These are phyloP conservation scores for Colletotrichum coccodes DNA, from an alignment of 2,329 filamentous ascomycete species.

Conservation along the genomic window DNA sequence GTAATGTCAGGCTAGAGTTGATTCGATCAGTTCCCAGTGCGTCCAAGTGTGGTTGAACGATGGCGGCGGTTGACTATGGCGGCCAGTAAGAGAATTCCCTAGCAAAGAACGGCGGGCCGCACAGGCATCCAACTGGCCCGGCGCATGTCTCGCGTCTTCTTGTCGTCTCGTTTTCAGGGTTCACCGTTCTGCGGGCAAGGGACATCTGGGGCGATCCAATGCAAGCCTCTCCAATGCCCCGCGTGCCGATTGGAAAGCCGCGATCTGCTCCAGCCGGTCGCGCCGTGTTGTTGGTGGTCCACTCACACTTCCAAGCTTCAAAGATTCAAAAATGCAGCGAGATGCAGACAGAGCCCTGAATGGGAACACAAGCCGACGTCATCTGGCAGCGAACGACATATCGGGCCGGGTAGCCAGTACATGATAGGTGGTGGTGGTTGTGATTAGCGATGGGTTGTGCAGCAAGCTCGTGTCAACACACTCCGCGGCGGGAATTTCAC, in stretches of 20 bases:
- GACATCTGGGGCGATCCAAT: conserved; percentile 31
- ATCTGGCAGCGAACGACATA: conserved; percentile 12
- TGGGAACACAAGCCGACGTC: conserved; percentile 24
- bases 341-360: conserved; percentile 6
- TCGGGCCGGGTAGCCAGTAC: neutral
- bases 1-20: neutral
- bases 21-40: conserved; percentile 1
- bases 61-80: conserved; percentile 25
- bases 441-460: neutral
- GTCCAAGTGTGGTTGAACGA: conserved; percentile 27
- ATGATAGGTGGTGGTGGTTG: conserved; percentile 1
- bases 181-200: conserved; percentile 31
- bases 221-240: conserved; percentile 32
- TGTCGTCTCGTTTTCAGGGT: conserved; percentile 34
- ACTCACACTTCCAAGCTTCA: conserved; percentile 26
- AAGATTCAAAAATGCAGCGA: conserved; percentile 12
- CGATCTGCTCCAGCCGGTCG: conserved; percentile 18
- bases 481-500: neutral
- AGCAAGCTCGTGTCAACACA: neutral
- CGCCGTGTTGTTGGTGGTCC: conserved; percentile 11
- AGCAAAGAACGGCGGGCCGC: conserved; percentile 27
- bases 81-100: conserved; percentile 29
- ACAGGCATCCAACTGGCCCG: conserved; percentile 31
- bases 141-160: conserved; percentile 29
- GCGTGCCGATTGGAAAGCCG: conserved; percentile 32